Evolutionary conservation across 495 filamentous ascomycete species (phyloP).

Genomic region (Alectoria sarmentosa): DNA sequence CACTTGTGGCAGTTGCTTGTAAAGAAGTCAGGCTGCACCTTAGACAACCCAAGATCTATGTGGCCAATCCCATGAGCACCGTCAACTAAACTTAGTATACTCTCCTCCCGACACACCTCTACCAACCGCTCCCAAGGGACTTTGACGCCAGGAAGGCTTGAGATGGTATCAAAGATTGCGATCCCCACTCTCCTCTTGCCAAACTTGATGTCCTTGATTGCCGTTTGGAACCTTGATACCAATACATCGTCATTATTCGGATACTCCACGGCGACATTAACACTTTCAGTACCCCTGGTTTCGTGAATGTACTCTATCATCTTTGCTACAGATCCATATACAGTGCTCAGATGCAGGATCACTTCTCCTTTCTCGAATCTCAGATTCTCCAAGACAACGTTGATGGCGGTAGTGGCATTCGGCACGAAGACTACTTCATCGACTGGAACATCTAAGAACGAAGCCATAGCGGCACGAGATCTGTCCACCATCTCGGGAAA

Average conservation of each 20-base stretch:
- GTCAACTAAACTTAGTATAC: constrained; percentile 62
- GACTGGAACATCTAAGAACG: constrained; percentile 52
- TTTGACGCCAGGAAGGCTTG: constrained; percentile 64
- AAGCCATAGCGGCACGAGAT: constrained; percentile 56
- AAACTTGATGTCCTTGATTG: constrained; percentile 35
- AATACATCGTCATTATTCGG: constrained; percentile 56
- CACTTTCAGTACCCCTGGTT: constrained; percentile 33
- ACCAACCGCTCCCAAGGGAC: constrained; percentile 70
- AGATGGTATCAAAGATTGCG: constrained; percentile 74
- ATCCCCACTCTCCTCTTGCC: constrained; percentile 43
- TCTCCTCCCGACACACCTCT: constrained; percentile 53
- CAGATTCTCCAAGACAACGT: constrained; percentile 71
- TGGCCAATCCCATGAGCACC: constrained; percentile 79
- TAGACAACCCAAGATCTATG: constrained; percentile 56
- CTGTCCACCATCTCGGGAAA: constrained; percentile 52
- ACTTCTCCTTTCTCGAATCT: constrained; percentile 51
- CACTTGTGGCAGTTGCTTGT: constrained; percentile 80
- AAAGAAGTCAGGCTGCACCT: constrained; percentile 74
- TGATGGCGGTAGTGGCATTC: constrained; percentile 76
- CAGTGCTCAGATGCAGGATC: constrained; percentile 61
- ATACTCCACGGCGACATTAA: constrained; percentile 44
- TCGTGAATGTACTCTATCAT: constrained; percentile 63
- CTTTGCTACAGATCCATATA: constrained; percentile 72
- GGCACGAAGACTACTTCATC: constrained; percentile 67
- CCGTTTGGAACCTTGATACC: constrained; percentile 43